Base-by-base conservation (phyloP, 2,329 filamentous ascomycete species). In the Mariannaea elegans region DNA sequence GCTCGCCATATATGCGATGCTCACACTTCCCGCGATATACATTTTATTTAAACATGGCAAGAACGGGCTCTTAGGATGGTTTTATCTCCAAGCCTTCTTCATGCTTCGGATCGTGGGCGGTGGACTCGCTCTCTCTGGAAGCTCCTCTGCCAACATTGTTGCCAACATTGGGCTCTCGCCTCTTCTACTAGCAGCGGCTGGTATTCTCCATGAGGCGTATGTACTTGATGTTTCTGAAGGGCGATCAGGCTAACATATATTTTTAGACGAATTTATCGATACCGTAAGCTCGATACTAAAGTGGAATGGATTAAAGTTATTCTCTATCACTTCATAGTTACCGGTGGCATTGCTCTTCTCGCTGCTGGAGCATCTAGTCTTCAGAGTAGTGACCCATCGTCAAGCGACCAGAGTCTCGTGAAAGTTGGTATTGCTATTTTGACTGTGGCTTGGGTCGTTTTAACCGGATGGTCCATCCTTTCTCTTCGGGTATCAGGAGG, bases 81-180 rank as follows among this genome's bases (percentile, higher is more conserved):
- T 71, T 23, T 80, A 76, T 55, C 64, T 80, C 4, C 56, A 71
- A 27, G 54, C 70, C 4, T 81, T 81, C 56, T 78, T 77, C 41
- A 61, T 63, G 1, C 67, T 80, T 0, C 73, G 75, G 8, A 73
- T 81, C 21, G 56, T 77, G 7, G 73, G 74, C 13, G 73, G 67
- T 32, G 73, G 56, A 3, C 53, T 78, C 13, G 56, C 72, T 32
- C 58, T 78, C 8, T 57, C 54, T 10, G 62, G 68, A 52, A 72
- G 67, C 56, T 56, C 64, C 21, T 62, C 68, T 2, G 77, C 75
- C 4, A 67, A 65, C 9, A 69, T 80, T 13, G 70, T 80, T 16
- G 64, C 72, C 24, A 77, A 71, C 27, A 67, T 81, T 31, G 77
- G 77, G 4, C 56, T 80, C 3, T 78, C 77, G 7, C 77, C 77